A percentile compares a stretch with the other conserved stretches of the same genome.
Conservation (phyloP, 164 flowering plant genomes). For the Umbellularia californica region DNA sequence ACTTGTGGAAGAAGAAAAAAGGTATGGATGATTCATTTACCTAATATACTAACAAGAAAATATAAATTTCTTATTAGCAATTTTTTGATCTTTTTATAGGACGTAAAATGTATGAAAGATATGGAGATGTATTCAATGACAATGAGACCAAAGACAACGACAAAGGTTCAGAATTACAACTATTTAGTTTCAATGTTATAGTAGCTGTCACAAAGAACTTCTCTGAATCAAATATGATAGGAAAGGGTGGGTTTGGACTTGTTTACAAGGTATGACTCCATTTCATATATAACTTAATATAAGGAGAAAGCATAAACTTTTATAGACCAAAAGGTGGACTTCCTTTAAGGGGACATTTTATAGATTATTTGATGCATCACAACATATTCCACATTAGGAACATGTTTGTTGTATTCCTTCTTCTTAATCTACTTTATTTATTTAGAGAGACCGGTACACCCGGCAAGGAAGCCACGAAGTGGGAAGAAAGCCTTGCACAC, state of each 20-base stretch:
- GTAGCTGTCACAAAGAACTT: neutral
- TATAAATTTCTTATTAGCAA: too few species aligned
- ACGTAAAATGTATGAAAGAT: too few species aligned
- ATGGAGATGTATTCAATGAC: neutral
- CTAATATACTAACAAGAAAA: too few species aligned
- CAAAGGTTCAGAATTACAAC: neutral
- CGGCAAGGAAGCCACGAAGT: too few species aligned
- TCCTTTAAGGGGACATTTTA: too few species aligned
- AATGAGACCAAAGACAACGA: neutral
- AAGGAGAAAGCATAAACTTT: neutral
- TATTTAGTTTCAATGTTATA: neutral
- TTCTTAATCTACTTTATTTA: too few species aligned
- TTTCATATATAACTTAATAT: neutral
- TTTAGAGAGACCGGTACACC: too few species aligned
- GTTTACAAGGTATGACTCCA: constrained; percentile 1
- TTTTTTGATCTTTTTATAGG: too few species aligned
- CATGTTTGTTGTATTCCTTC: neutral
- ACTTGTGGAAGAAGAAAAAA: too few species aligned
- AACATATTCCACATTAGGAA: neutral
- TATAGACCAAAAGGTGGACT: too few species aligned
- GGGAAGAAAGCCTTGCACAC: too few species aligned
- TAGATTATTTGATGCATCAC: neutral
- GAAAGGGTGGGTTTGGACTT: constrained; percentile 9
- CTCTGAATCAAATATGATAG: constrained; percentile 2
- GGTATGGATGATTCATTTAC: too few species aligned